Evolutionary conservation across 1,284 basidiomycete species (phyloP).

Genomic region (Ceratobasidium sp.): DNA sequence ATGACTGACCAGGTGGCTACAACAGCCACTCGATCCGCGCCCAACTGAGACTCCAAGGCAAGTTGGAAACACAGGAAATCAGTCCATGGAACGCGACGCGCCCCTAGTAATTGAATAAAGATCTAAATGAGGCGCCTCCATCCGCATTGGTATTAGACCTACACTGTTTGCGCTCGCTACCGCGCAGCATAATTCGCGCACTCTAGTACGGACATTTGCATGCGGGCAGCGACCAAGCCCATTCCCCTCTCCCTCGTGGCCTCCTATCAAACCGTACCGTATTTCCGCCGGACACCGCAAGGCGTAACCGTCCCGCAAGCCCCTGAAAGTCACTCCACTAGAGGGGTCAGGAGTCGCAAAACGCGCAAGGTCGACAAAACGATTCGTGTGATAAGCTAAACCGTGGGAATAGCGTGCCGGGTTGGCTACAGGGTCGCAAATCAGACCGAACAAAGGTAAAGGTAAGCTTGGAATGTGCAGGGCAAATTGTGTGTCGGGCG

Average conservation of each 20-base stretch:
- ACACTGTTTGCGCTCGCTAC: background rate
- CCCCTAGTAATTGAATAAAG: background rate
- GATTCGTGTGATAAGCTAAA: slow-evolving; percentile 9
- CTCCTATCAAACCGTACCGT: slow-evolving; percentile 10
- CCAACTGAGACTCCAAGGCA: background rate
- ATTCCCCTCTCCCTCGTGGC: background rate
- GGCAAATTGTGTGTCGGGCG: too few species aligned
- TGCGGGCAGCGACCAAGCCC: background rate
- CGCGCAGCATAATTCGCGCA: slow-evolving; percentile 13
- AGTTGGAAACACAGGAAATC: background rate
- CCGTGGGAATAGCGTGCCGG: slow-evolving; percentile 24
- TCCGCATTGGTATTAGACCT: slow-evolving; percentile 7
- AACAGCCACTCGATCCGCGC: background rate
- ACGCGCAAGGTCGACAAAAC: background rate
- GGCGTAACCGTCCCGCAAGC: background rate
- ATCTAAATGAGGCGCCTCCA: background rate
- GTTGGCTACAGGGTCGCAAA: slow-evolving; percentile 27
- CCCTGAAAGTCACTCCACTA: too few species aligned
- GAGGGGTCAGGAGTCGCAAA: background rate
- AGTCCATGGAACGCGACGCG: background rate
- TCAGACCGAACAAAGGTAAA: slow-evolving; percentile 9
- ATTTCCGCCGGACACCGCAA: background rate
- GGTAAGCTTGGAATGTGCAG: background rate
- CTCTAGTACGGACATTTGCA: background rate
- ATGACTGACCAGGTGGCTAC: slow-evolving; percentile 11